Base-by-base conservation (phyloP, 2,329 filamentous ascomycete genomes). In the Apiospora pterosperma region DNA sequence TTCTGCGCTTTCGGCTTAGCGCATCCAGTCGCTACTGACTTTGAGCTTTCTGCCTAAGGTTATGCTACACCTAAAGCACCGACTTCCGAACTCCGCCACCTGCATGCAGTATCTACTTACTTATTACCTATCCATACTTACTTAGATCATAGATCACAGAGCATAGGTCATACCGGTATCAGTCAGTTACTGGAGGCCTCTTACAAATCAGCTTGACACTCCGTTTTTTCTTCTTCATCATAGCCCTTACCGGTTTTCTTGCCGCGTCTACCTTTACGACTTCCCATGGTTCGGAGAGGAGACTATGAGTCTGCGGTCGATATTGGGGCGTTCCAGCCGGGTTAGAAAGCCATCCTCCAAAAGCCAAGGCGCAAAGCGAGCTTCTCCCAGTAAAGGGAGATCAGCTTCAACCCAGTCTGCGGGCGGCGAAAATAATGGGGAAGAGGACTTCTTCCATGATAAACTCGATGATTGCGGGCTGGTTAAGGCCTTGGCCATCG, bases 381-480 rank as follows among this genome's bases (percentile, higher is more conserved):
- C 70, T 12, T 62, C 71, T 25, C 58, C 67, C 25, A 68, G 66
- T 59, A 65, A 62, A 39, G 59, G 60, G 21, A 62, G 14, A 36
- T 25, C 63, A 36, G 59, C 8, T 64, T 71, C 36, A 73, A 78
- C 14, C 6, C 28, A 34, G 66, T 5, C 59, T 41, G 36, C 23
- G 28, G 7, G 61, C 39, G 66, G 73, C n/a, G 63, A 72, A 61
- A 64, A 69, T 64, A 67, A 68, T 60, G 69, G 72, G 23, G 74
- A 77, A 21, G 75, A 80, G 5, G 75, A 79, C 62, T 69, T 74
- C 42, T 75, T 81, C 61, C 73, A 78, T 12, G 80, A 84, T 61
- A 82, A 80, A 59, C 83, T 92, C 19, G 83, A 88, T 55, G 88
- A 92, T 69, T 75, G 80, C 16, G 90, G 89, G 12, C 77, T 87